Percentiles rank a stretch among this genome's conserved stretches.
Conservation (phyloP, 31 red algal species). For the Endocladia muricata region DNA sequence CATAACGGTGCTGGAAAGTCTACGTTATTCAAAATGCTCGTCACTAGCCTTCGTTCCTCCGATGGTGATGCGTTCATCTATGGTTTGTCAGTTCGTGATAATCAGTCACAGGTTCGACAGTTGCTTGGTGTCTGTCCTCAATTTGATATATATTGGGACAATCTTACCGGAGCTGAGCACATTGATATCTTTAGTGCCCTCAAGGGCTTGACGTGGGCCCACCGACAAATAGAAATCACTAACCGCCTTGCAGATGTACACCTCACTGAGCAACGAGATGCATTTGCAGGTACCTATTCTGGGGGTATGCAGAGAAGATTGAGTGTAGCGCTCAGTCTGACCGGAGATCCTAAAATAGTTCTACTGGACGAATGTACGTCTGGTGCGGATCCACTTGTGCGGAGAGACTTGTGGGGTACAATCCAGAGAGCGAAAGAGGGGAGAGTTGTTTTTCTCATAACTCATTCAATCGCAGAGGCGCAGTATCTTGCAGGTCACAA, state of each 20-base stretch:
- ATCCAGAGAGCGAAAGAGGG: slow-evolving; percentile 87
- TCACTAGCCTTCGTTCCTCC: slow-evolving; percentile 51
- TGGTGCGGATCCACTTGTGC: slow-evolving; percentile 85
- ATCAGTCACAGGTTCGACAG: slow-evolving; percentile 64
- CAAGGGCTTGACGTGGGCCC: slow-evolving; percentile 60
- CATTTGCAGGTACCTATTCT: slow-evolving; percentile 71
- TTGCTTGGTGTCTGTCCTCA: slow-evolving; percentile 96
- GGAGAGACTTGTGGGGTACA: slow-evolving; percentile 80
- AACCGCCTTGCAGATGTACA: slow-evolving; percentile 81
- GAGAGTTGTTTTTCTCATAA: slow-evolving; percentile 84
- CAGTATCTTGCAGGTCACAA: slow-evolving; percentile 79
- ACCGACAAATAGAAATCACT: slow-evolving; percentile 57
- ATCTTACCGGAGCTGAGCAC: slow-evolving; percentile 94
- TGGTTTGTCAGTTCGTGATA: slow-evolving; percentile 65
- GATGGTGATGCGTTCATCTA: slow-evolving; percentile 87
- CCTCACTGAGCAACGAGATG: slow-evolving; percentile 38
- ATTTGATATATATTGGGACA: slow-evolving; percentile 86
- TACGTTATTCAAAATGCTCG: slow-evolving; percentile 87
- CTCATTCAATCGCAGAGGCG: slow-evolving; percentile 97
- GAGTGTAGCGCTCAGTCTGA: slow-evolving; percentile 87
- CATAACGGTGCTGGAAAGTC: slow-evolving; percentile 92
- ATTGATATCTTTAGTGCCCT: slow-evolving; percentile 88
- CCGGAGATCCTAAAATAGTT: slow-evolving; percentile 94
- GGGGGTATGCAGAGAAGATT: slow-evolving; percentile 95
- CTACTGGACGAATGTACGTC: slow-evolving; percentile 94